phyloP scores from a whole-genome alignment of 169 alveolate species.

The Eimeria mitis region DNA sequence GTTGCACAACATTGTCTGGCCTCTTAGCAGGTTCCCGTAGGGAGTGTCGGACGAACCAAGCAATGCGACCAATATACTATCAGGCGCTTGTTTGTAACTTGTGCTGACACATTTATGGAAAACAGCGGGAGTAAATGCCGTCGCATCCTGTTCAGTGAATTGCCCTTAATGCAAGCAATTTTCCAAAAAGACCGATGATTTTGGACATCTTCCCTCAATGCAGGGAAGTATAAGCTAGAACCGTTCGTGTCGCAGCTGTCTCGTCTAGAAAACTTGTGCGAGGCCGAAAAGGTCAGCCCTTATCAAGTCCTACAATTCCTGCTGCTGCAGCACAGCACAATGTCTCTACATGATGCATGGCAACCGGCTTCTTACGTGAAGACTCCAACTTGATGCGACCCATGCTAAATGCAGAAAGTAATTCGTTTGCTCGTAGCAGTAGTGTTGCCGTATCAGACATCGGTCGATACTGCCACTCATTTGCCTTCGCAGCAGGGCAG shows the following conservation, averaged over 20 bases:
- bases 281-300: background rate
- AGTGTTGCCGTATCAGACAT: background rate
- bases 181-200: background rate
- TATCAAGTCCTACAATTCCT: background rate
- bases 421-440: background rate
- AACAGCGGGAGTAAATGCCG: background rate
- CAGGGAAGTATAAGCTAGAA: background rate
- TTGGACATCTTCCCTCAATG: background rate
- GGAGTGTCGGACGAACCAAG: background rate
- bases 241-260: background rate
- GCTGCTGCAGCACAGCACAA: background rate
- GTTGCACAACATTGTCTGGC: background rate
- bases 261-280: background rate
- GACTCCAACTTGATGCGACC: background rate
- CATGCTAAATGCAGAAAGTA: background rate
- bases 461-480: background rate
- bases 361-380: background rate
- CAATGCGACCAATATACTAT: background rate
- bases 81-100: background rate
- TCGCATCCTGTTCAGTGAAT: background rate
- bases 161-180: background rate
- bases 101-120: background rate
- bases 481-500: background rate
- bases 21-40: background rate
- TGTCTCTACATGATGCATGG: background rate